A percentile compares a stretch with the other conserved stretches of the same genome.
phyloP scores from a whole-genome alignment of 73 alveolate genomes.

The Uronychia binucleata region DNA sequence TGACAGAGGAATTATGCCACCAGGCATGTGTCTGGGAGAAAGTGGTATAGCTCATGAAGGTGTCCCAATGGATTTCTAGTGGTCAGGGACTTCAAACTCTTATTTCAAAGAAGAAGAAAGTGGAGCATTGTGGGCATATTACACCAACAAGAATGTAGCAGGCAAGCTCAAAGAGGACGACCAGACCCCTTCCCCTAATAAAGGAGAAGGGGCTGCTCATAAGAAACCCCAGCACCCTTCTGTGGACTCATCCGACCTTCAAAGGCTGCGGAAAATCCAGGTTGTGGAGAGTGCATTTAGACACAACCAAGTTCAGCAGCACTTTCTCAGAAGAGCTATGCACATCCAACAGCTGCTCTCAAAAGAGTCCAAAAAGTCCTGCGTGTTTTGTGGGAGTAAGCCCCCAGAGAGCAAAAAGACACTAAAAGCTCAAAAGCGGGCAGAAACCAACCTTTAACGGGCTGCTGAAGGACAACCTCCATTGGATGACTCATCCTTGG shows the following conservation, averaged over 20 bases:
- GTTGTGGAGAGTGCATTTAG: background rate
- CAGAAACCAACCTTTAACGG: background rate
- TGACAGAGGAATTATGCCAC: too few relatives aligned
- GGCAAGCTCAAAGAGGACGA: too few relatives aligned
- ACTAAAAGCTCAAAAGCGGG: background rate
- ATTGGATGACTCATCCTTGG: background rate
- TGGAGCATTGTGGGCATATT: background rate
- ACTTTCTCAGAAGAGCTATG: background rate
- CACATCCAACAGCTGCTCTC: background rate
- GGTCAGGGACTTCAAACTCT: background rate
- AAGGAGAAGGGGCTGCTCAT: background rate
- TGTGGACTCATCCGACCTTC: background rate
- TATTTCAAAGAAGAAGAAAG: background rate
- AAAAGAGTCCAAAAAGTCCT: background rate
- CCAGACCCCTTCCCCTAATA: too few relatives aligned
- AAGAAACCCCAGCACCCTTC: background rate
- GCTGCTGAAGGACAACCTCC: background rate
- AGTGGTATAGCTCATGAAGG: too few relatives aligned
- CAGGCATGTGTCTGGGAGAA: too few relatives aligned
- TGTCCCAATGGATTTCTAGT: background rate
- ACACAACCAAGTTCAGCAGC: background rate
- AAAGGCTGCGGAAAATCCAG: background rate
- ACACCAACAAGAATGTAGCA: background rate
- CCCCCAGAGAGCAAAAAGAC: background rate
- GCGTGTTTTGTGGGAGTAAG: background rate